These are phyloP conservation scores for Dactylellina drechsleri DNA, from an alignment of 2,329 filamentous ascomycete species.

Conservation along the genomic window DNA sequence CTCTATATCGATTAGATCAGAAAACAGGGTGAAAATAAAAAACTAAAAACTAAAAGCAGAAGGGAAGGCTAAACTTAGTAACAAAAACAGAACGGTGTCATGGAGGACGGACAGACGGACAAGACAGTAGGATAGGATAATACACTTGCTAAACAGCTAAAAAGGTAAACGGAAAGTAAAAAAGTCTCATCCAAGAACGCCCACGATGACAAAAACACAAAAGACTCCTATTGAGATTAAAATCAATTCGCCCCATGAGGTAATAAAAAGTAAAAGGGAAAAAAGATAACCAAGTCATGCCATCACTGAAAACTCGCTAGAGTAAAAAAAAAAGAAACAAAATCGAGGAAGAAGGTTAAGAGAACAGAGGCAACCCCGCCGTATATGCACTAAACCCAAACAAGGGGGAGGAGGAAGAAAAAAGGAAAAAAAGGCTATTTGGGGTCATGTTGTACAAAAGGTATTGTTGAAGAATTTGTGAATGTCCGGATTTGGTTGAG, in stretches of 20 bases:
- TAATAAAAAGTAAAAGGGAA: conserved; percentile 33
- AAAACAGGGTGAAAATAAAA: not conserved
- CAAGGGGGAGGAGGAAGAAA: conserved; percentile 17
- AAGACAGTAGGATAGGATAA: conserved; percentile 19
- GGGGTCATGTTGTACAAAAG: conserved; percentile 43
- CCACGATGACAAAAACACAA: conserved; percentile 28
- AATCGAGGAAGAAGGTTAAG: conserved; percentile 38
- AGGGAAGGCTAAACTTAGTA: not conserved
- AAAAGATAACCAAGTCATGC: conserved; percentile 35
- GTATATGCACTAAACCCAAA: conserved; percentile 54
- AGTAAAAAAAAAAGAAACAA: conserved; percentile 27
- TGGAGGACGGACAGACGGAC: not conserved
- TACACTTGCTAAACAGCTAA: conserved; percentile 39
- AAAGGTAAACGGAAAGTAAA: conserved; percentile 21
- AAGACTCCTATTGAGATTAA: conserved; percentile 43
- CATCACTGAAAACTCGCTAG: conserved; percentile 16
- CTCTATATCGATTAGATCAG: too few relatives aligned
- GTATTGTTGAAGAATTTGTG: conserved; percentile 16
- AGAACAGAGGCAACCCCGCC: conserved; percentile 50
- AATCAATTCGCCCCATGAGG: conserved; percentile 30
- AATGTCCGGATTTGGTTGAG: conserved; percentile 22
- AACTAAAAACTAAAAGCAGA: not conserved
- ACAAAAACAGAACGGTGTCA: conserved; percentile 14
- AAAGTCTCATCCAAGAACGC: conserved; percentile 47
- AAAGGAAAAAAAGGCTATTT: too few relatives aligned